A percentile compares a stretch with the other conserved stretches of the same genome.
Evolutionary conservation across 2,329 filamentous ascomycete genomes (phyloP).

Genomic region (Fusarium scirpi): DNA sequence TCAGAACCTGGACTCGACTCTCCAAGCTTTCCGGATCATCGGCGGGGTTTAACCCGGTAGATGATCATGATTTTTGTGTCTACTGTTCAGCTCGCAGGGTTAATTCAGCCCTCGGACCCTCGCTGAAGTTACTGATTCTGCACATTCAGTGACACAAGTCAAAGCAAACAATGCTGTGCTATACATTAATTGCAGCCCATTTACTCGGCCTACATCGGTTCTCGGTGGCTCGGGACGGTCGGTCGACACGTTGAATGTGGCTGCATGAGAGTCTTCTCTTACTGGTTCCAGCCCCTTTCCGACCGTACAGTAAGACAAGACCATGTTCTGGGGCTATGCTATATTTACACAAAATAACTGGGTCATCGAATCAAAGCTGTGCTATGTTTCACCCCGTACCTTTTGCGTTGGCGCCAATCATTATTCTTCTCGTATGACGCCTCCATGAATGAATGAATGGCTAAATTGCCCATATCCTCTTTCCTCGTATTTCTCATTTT

Average conservation of each 20-base stretch:
- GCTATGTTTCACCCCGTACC: conserved; percentile 19
- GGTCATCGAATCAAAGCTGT: background rate
- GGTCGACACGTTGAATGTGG: conserved; percentile 20
- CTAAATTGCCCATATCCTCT: background rate
- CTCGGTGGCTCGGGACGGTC: conserved; percentile 17
- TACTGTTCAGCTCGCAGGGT: conserved; percentile 27
- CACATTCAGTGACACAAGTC: background rate
- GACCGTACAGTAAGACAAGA: background rate
- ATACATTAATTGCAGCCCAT: background rate
- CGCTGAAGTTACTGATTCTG: background rate
- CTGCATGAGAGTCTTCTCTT: conserved; percentile 14
- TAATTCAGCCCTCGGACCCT: conserved; percentile 6
- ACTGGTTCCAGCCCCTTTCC: conserved; percentile 27
- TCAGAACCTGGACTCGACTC: background rate
- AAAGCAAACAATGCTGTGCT: background rate
- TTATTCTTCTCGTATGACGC: conserved; percentile 27
- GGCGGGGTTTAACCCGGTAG: background rate
- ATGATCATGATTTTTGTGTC: background rate
- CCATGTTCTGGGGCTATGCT: conserved; percentile 10
- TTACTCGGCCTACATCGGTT: conserved; percentile 15
- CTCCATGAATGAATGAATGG: background rate
- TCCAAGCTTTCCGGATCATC: conserved; percentile 1
- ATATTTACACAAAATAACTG: conserved; percentile 16
- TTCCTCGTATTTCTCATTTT: conserved; percentile 24
- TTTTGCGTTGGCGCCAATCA: conserved; percentile 39